phyloP scores from a whole-genome alignment of 2,329 filamentous ascomycete genomes.

The Phoma sp. region DNA sequence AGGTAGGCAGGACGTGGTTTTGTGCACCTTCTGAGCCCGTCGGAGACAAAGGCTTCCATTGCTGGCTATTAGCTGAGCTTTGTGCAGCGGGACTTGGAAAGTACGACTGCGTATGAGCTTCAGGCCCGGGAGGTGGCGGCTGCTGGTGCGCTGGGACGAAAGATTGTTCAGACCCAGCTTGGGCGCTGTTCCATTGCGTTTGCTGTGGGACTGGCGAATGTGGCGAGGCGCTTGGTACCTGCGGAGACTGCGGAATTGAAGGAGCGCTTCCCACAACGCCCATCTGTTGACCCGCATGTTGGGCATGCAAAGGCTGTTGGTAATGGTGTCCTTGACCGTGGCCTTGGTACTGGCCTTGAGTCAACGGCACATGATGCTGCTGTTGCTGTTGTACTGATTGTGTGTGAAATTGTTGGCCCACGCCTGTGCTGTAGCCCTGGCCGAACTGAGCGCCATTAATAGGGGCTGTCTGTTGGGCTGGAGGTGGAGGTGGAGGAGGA shows the following conservation, averaged over 20 bases:
- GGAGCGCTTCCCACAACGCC: slow-evolving; percentile 31
- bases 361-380: slow-evolving; percentile 9
- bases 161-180: slow-evolving; percentile 7
- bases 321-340: slow-evolving; percentile 14
- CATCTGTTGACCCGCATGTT: slow-evolving; percentile 31
- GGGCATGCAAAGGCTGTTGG: slow-evolving; percentile 17
- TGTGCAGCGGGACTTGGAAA: slow-evolving; percentile 13
- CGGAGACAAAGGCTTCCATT: slow-evolving; percentile 32
- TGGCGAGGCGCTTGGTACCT: slow-evolving; percentile 19
- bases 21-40: slow-evolving; percentile 19
- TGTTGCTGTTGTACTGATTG: slow-evolving; percentile 24
- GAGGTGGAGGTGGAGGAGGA: slow-evolving; percentile 23
- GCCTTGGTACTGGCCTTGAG: neutral
- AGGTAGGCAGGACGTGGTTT: slow-evolving; percentile 14
- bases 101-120: slow-evolving; percentile 10
- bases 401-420: slow-evolving; percentile 13
- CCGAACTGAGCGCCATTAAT: slow-evolving; percentile 16
- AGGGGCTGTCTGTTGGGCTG: slow-evolving; percentile 20
- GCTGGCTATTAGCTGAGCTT: slow-evolving; percentile 20
- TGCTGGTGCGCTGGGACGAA: neutral
- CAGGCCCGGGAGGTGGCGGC: neutral
- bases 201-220: slow-evolving; percentile 14
- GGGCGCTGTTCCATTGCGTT: slow-evolving; percentile 13
- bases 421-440: slow-evolving; percentile 16
- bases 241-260: slow-evolving; percentile 18